Percentiles rank a stretch among this genome's conserved stretches.
These are phyloP conservation scores for Cronartium quercuum DNA, from an alignment of 1,284 basidiomycete species.

Conservation along the genomic window DNA sequence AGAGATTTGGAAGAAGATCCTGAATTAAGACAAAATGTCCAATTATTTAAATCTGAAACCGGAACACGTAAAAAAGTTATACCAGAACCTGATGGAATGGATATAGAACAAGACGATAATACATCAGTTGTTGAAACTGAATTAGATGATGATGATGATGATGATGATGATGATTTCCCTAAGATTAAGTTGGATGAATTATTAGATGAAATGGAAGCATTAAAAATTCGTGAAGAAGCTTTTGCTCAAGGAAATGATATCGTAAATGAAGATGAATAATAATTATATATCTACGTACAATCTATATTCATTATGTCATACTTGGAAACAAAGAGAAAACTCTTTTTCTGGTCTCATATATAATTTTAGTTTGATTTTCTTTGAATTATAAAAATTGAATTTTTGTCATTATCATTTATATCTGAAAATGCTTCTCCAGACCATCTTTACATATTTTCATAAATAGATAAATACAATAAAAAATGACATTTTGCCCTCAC, in stretches of 20 bases:
- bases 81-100: conserved; percentile 58
- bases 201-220: conserved; percentile 76
- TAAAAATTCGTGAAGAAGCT: conserved; percentile 48
- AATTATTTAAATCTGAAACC: conserved; percentile 73
- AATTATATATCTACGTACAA: not conserved
- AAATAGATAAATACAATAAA: too few species aligned
- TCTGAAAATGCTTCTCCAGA: too few species aligned
- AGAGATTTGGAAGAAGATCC: conserved; percentile 93
- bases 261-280: not conserved
- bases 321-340: too few species aligned
- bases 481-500: too few species aligned
- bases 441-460: too few species aligned
- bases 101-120: conserved; percentile 59
- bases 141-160: too few species aligned
- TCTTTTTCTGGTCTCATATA: too few species aligned
- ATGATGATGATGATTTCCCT: conserved; percentile 81
- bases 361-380: too few species aligned
- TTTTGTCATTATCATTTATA: too few species aligned
- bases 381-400: too few species aligned
- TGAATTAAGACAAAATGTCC: conserved; percentile 80
- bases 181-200: conserved; percentile 80
- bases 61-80: conserved; percentile 44
- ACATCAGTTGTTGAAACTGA: conserved; percentile 48
- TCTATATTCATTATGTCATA: too few species aligned
- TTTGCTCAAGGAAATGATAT: conserved; percentile 20